Evolutionary conservation across 192 early-diverging fungal genomes (phyloP).

Genomic region (Pilaira anomala): DNA sequence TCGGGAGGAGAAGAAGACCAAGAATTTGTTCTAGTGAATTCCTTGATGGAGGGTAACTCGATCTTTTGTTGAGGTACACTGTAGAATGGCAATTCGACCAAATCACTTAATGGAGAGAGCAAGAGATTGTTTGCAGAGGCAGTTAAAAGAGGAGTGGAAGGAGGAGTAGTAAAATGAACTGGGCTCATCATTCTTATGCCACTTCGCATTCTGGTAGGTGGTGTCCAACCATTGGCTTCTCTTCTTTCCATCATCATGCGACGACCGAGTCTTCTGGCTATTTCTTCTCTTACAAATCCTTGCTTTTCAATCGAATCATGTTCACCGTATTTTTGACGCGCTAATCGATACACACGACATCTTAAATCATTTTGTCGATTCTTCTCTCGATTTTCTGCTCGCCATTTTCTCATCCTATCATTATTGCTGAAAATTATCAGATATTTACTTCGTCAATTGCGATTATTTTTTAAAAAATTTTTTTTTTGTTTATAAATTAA

Average conservation of each 20-base stretch:
- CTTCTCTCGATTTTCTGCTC: constrained; percentile 50
- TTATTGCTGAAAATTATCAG: constrained; percentile 22
- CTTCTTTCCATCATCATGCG: constrained; percentile 19
- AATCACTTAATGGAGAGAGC: neutral
- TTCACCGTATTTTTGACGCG: constrained; percentile 58
- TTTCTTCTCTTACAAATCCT: constrained; percentile 65
- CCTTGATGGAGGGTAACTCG: constrained; percentile 26
- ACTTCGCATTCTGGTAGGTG: constrained; percentile 3
- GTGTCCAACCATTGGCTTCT: constrained; percentile 1
- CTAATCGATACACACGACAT: constrained; percentile 69
- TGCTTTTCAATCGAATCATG: constrained; percentile 57
- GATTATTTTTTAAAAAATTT: neutral
- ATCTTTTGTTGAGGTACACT: constrained; percentile 30
- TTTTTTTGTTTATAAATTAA: neutral
- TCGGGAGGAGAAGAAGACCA: neutral
- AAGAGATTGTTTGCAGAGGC: neutral
- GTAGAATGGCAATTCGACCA: constrained; percentile 27
- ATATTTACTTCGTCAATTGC: constrained; percentile 7
- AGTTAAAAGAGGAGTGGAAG: constrained; percentile 12
- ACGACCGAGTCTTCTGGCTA: constrained; percentile 43
- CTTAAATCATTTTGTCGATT: constrained; percentile 67
- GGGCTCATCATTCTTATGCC: constrained; percentile 2
- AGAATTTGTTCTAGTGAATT: neutral
- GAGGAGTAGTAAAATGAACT: constrained; percentile 6
- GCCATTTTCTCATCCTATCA: constrained; percentile 49